Evolutionary conservation across 2,329 filamentous ascomycete genomes (phyloP).

Genomic region (Ascochyta clinopodiicola): DNA sequence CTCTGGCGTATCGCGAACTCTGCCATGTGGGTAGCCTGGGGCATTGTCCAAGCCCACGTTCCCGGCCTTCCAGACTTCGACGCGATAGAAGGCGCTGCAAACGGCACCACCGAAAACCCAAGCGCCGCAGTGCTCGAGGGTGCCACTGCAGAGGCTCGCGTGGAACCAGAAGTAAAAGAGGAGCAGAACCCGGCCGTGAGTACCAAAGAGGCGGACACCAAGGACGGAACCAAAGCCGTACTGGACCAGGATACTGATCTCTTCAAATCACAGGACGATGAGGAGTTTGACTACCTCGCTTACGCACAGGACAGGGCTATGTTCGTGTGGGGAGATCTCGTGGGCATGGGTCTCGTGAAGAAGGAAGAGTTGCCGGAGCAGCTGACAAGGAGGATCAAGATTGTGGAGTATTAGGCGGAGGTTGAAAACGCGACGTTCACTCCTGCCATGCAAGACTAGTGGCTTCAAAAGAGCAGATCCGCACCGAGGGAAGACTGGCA

Average conservation of each 20-base stretch:
- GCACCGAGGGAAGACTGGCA: too few relatives aligned
- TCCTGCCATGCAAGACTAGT: too few relatives aligned
- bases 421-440: background rate
- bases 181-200: slow-evolving; percentile 24
- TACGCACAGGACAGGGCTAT: slow-evolving; percentile 90
- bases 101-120: slow-evolving; percentile 19
- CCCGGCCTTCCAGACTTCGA: slow-evolving; percentile 69
- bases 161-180: slow-evolving; percentile 23
- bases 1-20: slow-evolving; percentile 90
- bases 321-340: slow-evolving; percentile 93
- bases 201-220: slow-evolving; percentile 31
- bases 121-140: slow-evolving; percentile 36
- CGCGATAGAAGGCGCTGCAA: slow-evolving; percentile 23
- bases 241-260: slow-evolving; percentile 36
- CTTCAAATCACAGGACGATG: slow-evolving; percentile 62
- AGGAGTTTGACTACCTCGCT: slow-evolving; percentile 88
- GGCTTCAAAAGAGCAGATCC: too few relatives aligned
- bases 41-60: slow-evolving; percentile 91
- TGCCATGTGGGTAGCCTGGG: slow-evolving; percentile 94
- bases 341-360: slow-evolving; percentile 76
- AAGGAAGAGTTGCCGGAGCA: slow-evolving; percentile 76
- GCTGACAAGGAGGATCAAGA: slow-evolving; percentile 71
- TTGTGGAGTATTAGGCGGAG: slow-evolving; percentile 62
- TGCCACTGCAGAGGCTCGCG: slow-evolving; percentile 29
- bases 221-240: slow-evolving; percentile 33